Evolutionary conservation across 169 alveolate genomes (phyloP), one percentile per base, ranked within the genome.

Genomic region (Fabrea salina): DNA sequence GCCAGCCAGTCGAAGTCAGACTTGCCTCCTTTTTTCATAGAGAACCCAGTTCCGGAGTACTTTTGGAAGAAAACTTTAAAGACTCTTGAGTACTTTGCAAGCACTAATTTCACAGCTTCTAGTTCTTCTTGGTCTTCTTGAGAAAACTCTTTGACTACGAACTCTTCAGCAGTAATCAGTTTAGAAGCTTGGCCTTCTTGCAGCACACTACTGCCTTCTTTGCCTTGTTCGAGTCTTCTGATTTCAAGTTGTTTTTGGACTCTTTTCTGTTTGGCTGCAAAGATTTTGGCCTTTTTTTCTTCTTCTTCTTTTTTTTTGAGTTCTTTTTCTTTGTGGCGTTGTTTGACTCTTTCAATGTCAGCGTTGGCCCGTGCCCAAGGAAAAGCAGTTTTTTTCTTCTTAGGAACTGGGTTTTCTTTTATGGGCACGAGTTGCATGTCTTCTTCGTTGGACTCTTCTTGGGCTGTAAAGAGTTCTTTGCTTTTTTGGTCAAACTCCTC

Each of bases 21-120:
- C 3, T 22, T 50, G 13, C 27, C 27, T 5, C 37, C 57, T 16
- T 70, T 25, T 33, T 70, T 70, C 27, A 59, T 41, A 4, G 67
- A 59, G 35, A 43, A 50, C 19, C 79, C 79, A 13, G 79, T 70
- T 33, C 79, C 79, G 4, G 79, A 53, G 33, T 74, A 74, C 35
- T 54, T 50, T 13, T 2, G 4, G 54, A 74, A 74, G 4, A 74
- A 40, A 8, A 74, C 53, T 35, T 74, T 50, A 25, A 74, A 74
- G 13, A 74, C 81, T 35, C 72, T 27, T 1, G 41, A 16, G 74
- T 74, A 74, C 30, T 54, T 74, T 30, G 13, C 37, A 19, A 74
- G 27, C 19, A 74, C 13, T 54, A 74, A 13, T 19, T 54, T 19
- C 19, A 74, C 32, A 4, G 54, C 72, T 53, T 74, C 71, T 8